These are phyloP conservation scores for Barnettozyma vustinii DNA, from an alignment of 805 yeast genomes.

Conservation along the genomic window DNA sequence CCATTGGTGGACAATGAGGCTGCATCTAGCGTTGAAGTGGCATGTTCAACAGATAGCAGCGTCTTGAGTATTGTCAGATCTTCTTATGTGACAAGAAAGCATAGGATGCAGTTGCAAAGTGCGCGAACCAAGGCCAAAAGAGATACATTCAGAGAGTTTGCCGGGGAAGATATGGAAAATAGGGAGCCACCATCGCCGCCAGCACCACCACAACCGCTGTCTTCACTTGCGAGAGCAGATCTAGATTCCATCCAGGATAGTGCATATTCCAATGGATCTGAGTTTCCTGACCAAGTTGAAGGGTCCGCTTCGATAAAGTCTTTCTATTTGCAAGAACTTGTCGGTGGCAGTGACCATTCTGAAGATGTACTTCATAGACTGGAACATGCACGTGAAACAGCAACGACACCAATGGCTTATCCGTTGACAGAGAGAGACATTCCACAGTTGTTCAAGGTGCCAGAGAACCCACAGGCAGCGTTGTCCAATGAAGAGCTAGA, in stretches of 20 bases:
- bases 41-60: slow-evolving; percentile 8
- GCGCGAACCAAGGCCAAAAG: neutral
- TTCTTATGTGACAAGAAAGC: slow-evolving; percentile 4
- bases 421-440: slow-evolving; percentile 12
- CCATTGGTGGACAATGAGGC: neutral
- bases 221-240: neutral
- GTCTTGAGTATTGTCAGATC: slow-evolving; percentile 14
- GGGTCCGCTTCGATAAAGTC: slow-evolving; percentile 10
- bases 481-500: neutral
- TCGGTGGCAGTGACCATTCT: neutral
- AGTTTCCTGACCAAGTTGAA: neutral
- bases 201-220: neutral
- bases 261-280: slow-evolving; percentile 2
- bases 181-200: neutral
- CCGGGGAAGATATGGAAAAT: neutral
- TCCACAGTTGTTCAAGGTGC: neutral
- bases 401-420: slow-evolving; percentile 7
- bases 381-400: neutral
- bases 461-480: neutral
- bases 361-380: neutral
- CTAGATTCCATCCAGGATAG: slow-evolving; percentile 10
- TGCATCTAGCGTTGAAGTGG: neutral
- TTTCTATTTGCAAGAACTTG: neutral
- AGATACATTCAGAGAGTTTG: slow-evolving; percentile 1
- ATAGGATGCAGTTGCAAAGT: neutral